Conservation (phyloP, 2,329 filamentous ascomycete species). For the Fusarium illudens region DNA sequence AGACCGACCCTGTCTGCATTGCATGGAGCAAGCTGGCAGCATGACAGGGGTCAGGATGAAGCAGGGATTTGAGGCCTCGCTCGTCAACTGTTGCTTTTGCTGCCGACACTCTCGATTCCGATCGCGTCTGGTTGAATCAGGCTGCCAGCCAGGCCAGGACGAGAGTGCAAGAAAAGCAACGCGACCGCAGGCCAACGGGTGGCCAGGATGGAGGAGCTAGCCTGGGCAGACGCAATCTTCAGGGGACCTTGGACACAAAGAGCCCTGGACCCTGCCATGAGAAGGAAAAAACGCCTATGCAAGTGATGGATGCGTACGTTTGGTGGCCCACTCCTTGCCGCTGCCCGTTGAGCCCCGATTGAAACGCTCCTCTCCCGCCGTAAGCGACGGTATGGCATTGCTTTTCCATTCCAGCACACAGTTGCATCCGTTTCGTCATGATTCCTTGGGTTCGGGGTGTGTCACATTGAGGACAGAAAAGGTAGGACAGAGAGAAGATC, state of each 20-base stretch:
- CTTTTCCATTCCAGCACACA: conserved; percentile 10
- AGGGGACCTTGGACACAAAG: neutral
- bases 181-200: neutral
- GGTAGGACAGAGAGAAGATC: conserved; percentile 7
- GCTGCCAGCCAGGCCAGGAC: neutral
- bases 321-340: conserved; percentile 6
- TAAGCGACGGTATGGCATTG: conserved; percentile 38
- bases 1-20: conserved; percentile 21
- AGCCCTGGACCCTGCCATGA: conserved; percentile 11
- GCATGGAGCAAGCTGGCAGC: conserved; percentile 14
- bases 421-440: conserved; percentile 34
- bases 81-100: neutral
- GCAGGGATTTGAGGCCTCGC: neutral
- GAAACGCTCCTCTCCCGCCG: conserved; percentile 36
- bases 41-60: neutral
- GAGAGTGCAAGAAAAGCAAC: neutral
- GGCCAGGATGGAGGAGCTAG: neutral
- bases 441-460: conserved; percentile 18
- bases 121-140: neutral
- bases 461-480: conserved; percentile 21
- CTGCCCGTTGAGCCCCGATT: conserved; percentile 14
- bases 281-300: conserved; percentile 10
- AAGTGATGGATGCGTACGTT: conserved; percentile 19
- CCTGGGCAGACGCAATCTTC: neutral
- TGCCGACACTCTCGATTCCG: neutral